Conservation (phyloP, 345 rosid species). For the Eucalyptus pauciflora region DNA sequence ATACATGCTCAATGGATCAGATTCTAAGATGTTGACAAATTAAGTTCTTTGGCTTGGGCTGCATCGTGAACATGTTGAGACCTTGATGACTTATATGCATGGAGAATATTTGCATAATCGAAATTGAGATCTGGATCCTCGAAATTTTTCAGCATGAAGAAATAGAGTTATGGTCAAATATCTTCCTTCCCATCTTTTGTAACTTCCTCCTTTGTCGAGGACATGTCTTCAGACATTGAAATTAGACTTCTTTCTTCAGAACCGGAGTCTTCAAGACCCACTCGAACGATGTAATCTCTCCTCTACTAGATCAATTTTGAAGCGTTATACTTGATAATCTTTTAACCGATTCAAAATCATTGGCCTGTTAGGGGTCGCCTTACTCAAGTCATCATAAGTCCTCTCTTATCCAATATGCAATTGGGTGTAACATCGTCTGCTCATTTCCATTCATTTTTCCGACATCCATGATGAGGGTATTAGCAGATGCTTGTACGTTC, state of each 20-base stretch:
- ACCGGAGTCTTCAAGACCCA: not conserved
- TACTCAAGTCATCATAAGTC: not conserved
- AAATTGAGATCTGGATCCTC: not conserved
- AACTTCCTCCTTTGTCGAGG: not conserved
- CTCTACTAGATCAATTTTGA: not conserved
- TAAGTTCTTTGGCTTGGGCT: not conserved
- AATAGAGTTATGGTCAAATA: not conserved
- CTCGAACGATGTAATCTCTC: not conserved
- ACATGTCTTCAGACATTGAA: not conserved
- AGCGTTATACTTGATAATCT: not conserved
- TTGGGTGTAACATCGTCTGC: not conserved
- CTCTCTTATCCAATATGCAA: not conserved
- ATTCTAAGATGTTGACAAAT: not conserved
- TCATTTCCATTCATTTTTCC: not conserved
- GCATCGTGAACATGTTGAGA: not conserved
- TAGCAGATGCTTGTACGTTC: not conserved
- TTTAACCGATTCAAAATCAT: not conserved
- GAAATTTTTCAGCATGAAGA: not conserved
- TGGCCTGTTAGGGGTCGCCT: not conserved
- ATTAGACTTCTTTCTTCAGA: not conserved
- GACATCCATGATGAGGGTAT: not conserved
- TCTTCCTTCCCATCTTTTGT: not conserved
- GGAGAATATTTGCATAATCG: not conserved
- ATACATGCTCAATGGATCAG: not conserved
- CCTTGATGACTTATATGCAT: not conserved